Evolutionary conservation across 257 asterid genomes (phyloP).

Genomic region (Phtheirospermum japonicum): DNA sequence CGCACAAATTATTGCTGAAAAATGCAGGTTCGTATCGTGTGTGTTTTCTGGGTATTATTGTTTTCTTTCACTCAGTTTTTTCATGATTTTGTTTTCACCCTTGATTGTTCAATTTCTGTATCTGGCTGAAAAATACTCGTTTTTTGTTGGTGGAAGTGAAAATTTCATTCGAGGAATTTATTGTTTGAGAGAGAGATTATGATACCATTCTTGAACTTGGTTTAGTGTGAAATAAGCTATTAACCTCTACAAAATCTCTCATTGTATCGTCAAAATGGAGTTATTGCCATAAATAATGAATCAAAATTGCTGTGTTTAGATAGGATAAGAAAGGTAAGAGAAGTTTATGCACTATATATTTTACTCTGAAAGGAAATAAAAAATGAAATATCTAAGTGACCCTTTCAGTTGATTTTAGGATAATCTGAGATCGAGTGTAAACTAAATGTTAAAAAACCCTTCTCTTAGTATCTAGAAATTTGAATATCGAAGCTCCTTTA

Average conservation of each 20-base stretch:
- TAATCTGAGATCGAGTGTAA: neutral
- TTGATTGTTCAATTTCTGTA: neutral
- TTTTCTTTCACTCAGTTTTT: neutral
- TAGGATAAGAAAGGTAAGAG: constrained; percentile 3
- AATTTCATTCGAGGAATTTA: neutral
- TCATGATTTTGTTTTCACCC: neutral
- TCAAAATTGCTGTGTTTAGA: neutral
- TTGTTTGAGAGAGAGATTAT: neutral
- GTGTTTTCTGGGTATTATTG: neutral
- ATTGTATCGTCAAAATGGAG: constrained; percentile 1
- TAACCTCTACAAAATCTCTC: neutral
- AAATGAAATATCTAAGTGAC: neutral
- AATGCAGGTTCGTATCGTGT: constrained; percentile 38
- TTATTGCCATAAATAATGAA: neutral
- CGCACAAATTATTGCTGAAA: constrained; percentile 12
- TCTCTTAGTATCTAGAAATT: no score
- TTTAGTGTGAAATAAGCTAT: neutral
- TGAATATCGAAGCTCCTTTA: neutral
- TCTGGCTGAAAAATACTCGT: neutral
- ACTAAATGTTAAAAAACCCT: neutral
- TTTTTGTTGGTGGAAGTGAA: neutral
- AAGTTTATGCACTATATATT: constrained; percentile 15
- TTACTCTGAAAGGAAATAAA: no score
- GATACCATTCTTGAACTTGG: neutral
- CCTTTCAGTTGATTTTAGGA: neutral